Evolutionary conservation across 352 stramenopile genomes (phyloP).

Genomic region (Pythium folliculosum): DNA sequence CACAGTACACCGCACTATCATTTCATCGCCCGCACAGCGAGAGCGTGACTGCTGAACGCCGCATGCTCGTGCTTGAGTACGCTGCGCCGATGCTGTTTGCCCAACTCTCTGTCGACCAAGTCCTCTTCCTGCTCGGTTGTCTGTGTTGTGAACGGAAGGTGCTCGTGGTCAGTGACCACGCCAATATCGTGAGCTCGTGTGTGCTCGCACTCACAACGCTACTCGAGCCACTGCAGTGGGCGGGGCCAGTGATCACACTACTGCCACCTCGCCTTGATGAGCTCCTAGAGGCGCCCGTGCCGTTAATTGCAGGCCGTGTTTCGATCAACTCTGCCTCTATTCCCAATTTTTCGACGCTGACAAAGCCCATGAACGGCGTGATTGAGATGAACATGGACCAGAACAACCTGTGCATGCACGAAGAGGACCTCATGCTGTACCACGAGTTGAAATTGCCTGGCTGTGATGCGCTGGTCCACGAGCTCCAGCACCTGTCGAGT

Average conservation of each 20-base stretch:
- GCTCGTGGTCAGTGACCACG: conserved; percentile 73
- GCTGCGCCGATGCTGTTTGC: conserved; percentile 70
- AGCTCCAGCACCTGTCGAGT: conserved; percentile 55
- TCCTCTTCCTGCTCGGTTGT: conserved; percentile 74
- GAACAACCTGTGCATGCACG: conserved; percentile 75
- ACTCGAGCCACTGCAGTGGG: conserved; percentile 71
- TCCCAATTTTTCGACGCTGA: conserved; percentile 58
- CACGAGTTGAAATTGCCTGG: conserved; percentile 78
- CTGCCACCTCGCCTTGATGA: conserved; percentile 68
- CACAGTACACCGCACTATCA: conserved; percentile 58
- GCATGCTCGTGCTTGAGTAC: conserved; percentile 72
- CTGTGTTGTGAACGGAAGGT: conserved; percentile 80
- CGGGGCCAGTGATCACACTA: conserved; percentile 73
- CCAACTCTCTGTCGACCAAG: conserved; percentile 73
- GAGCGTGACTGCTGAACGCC: conserved; percentile 52
- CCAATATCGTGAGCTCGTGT: conserved; percentile 75
- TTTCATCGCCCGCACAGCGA: conserved; percentile 78
- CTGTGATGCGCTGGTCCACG: conserved; percentile 69
- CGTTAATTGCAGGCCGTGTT: conserved; percentile 76
- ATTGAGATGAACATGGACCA: conserved; percentile 86
- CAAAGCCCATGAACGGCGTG: conserved; percentile 60
- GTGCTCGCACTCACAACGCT: conserved; percentile 74
- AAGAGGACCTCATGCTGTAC: conserved; percentile 70
- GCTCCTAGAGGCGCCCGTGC: conserved; percentile 74
- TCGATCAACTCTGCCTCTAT: conserved; percentile 49